A percentile compares a stretch with the other conserved stretches of the same genome.
phyloP scores from a whole-genome alignment of 2,329 filamentous ascomycete genomes.

The Phaeosphaeriaceae sp. region DNA sequence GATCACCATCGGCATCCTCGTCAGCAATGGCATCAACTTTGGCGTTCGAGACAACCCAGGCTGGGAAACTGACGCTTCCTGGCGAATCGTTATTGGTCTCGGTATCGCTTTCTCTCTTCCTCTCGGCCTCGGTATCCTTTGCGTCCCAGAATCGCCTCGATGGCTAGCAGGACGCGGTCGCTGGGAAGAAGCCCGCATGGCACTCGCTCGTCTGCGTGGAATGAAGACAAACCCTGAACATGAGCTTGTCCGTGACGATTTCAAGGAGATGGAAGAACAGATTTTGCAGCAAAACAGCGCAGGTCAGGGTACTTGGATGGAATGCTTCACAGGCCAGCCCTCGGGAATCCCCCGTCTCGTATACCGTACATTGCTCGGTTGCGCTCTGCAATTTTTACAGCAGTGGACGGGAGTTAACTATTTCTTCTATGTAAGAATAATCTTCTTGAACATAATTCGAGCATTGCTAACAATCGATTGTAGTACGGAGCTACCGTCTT shows the following conservation, averaged over 20 bases:
- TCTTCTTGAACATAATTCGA: too few species aligned
- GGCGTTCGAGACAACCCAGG: slow-evolving; percentile 52
- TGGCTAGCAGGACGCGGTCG: slow-evolving; percentile 58
- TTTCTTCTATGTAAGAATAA: slow-evolving; percentile 57
- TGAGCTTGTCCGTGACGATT: slow-evolving; percentile 59
- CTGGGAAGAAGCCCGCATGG: slow-evolving; percentile 58
- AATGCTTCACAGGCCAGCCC: slow-evolving; percentile 42
- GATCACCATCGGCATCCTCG: slow-evolving; percentile 53
- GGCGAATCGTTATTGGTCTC: slow-evolving; percentile 43
- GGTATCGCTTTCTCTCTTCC: slow-evolving; percentile 42
- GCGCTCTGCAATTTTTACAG: slow-evolving; percentile 40
- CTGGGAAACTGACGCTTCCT: slow-evolving; percentile 46
- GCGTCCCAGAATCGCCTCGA: slow-evolving; percentile 38
- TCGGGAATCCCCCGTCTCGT: slow-evolving; percentile 50
- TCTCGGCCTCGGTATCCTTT: slow-evolving; percentile 38
- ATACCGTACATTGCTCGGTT: slow-evolving; percentile 40
- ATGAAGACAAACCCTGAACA: slow-evolving; percentile 56
- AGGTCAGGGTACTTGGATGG: slow-evolving; percentile 37
- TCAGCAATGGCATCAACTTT: slow-evolving; percentile 41
- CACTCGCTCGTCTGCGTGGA: slow-evolving; percentile 62
- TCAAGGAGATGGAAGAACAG: slow-evolving; percentile 50
- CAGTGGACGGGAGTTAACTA: slow-evolving; percentile 59
- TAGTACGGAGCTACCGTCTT: slow-evolving; percentile 76
- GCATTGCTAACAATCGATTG: too few species aligned
- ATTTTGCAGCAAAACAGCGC: slow-evolving; percentile 37